Base-by-base conservation (phyloP, 129 eudicot genomes). In the Saposhnikovia divaricata region DNA sequence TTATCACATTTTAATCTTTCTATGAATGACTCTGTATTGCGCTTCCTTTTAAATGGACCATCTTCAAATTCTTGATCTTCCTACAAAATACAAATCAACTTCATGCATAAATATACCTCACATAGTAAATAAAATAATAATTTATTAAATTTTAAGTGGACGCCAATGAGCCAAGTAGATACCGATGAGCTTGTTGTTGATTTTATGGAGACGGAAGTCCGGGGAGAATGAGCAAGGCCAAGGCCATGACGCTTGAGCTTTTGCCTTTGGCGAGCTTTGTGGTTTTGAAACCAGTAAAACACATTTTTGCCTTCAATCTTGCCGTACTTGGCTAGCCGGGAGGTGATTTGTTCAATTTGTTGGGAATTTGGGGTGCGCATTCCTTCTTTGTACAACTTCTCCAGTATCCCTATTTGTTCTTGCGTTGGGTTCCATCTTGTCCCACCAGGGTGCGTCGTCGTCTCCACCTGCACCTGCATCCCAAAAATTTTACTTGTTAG, bases 261-360 rank as follows among this genome's bases (percentile, higher is more conserved):
- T 59, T 94, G 98, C 59, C 98, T 81, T 78, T 90, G 96, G 14
- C 98, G 90, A 45, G 98, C 98, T 87, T 94, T 94, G 79, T 94
- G 98, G 84, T 94, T 94, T 69, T 94, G 98, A 59, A 94, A 94
- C 98, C 98, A 94, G 78, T 94, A 94, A 63, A 94, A 94, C 71
- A 94, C 98, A 70, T 94, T 94, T 79, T 94, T 94, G 65, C 98
- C 98, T 82, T 94, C 97, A 11, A 94, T 94, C 78, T 90, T 94
- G 11, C 98, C 98, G 51, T 84, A 91, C 85, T 88, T 90, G 40
- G 85, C 79, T 16, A 94, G 88, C 77, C 91, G 92, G 10, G 88
- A 83, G 1, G 98, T 91, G 75, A 94, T 94, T 45, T 94, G 92
- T 81, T 91, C 97, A 74, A 94, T 94, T 71, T 94, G 97, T 76